Evolutionary conservation across 768 basidiomycete species (phyloP).

Genomic region (Rickenella mellea): DNA sequence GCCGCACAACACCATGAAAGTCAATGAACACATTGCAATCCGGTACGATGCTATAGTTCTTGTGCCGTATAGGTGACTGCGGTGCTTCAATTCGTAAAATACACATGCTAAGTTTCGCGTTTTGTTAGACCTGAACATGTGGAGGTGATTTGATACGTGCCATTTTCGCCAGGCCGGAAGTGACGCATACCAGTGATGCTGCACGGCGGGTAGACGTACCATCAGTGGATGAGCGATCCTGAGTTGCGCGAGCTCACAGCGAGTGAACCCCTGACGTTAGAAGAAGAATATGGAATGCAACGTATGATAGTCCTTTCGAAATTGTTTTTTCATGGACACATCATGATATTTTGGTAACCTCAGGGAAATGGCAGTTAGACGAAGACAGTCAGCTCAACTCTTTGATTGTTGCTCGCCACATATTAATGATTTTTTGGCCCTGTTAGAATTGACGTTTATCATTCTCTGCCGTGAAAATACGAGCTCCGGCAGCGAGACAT

Average conservation of each 20-base stretch:
- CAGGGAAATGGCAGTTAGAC: constrained; percentile 82
- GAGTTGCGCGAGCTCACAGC: constrained; percentile 71
- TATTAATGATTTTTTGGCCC: no score
- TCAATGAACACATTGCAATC: constrained; percentile 58
- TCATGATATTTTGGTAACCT: background rate
- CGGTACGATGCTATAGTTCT: constrained; percentile 61
- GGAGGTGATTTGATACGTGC: constrained; percentile 17
- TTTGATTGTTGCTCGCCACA: no score
- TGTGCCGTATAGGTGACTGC: constrained; percentile 64
- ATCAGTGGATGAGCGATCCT: constrained; percentile 79
- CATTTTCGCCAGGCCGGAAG: background rate
- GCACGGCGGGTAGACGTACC: constrained; percentile 52
- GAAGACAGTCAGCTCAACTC: constrained; percentile 73
- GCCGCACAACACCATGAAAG: no score
- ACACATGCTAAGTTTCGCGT: background rate
- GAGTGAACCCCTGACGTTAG: constrained; percentile 70
- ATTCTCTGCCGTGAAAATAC: constrained; percentile 43
- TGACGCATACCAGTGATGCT: background rate
- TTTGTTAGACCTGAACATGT: constrained; percentile 33
- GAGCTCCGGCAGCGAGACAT: constrained; percentile 5
- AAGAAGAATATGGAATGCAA: constrained; percentile 88
- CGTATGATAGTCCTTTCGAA: constrained; percentile 30
- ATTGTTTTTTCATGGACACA: constrained; percentile 1
- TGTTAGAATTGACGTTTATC: constrained; percentile 79
- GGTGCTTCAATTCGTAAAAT: constrained; percentile 11